phyloP scores from a whole-genome alignment of 73 alveolate species.

The Stentor coeruleus region DNA sequence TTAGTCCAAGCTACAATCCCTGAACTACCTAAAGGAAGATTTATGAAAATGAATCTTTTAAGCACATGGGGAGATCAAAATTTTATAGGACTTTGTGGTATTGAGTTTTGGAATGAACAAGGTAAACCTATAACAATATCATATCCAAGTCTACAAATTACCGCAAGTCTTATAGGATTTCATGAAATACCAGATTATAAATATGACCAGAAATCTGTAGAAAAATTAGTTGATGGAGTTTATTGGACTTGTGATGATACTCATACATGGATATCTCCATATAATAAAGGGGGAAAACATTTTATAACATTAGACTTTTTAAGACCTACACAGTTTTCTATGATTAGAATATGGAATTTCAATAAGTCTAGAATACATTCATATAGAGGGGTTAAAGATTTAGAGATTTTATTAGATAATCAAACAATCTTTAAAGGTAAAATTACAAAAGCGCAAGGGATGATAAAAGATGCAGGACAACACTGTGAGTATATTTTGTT shows the following conservation, averaged over 20 bases:
- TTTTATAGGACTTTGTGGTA: slow-evolving; percentile 76
- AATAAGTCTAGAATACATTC: slow-evolving; percentile 79
- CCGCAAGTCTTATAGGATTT: slow-evolving; percentile 77
- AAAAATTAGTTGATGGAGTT: slow-evolving; percentile 72
- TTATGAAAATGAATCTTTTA: slow-evolving; percentile 43
- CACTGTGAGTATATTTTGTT: slow-evolving; percentile 66
- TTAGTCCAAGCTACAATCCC: not conserved
- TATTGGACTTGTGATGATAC: slow-evolving; percentile 70
- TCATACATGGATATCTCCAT: slow-evolving; percentile 86
- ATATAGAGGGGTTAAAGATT: slow-evolving; percentile 73
- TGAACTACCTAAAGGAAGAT: slow-evolving; percentile 33
- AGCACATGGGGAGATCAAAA: slow-evolving; percentile 86
- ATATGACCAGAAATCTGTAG: slow-evolving; percentile 78
- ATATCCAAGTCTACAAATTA: slow-evolving; percentile 32
- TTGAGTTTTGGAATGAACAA: slow-evolving; percentile 64
- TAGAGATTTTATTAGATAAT: slow-evolving; percentile 50
- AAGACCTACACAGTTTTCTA: slow-evolving; percentile 35
- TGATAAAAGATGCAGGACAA: slow-evolving; percentile 46
- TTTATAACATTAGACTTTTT: slow-evolving; percentile 51
- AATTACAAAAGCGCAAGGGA: slow-evolving; percentile 68
- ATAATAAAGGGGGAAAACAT: slow-evolving; percentile 62
- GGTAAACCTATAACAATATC: slow-evolving; percentile 51
- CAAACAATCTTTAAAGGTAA: slow-evolving; percentile 61
- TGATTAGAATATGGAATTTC: slow-evolving; percentile 85
- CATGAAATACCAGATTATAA: slow-evolving; percentile 74